phyloP scores from a whole-genome alignment of 2,329 filamentous ascomycete species.

The Dryadomyces quercivorus region DNA sequence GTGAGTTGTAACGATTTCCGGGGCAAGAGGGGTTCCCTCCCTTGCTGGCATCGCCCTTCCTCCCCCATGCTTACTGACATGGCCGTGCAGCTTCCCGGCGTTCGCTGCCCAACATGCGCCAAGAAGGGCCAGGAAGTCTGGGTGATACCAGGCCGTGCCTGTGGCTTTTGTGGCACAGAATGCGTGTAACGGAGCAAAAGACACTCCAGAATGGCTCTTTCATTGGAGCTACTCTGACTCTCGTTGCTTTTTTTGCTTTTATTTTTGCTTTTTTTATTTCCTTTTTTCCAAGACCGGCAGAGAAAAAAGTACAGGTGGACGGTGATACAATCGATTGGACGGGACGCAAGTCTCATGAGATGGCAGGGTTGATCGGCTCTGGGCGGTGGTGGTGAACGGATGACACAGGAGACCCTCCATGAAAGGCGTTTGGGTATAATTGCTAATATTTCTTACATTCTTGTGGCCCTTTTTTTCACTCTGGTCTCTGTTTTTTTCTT shows the following conservation, averaged over 20 bases:
- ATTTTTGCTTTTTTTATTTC: neutral
- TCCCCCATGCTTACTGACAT: neutral
- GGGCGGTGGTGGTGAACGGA: neutral
- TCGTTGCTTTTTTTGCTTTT: neutral
- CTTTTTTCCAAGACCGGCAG: neutral
- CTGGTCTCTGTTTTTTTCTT: neutral
- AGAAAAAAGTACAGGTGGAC: neutral
- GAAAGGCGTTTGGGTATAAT: neutral
- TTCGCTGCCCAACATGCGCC: slow-evolving; percentile 14
- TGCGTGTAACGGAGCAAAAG: slow-evolving; percentile 7
- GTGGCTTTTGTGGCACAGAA: slow-evolving; percentile 14
- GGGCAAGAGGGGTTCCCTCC: neutral
- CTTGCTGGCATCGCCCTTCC: neutral
- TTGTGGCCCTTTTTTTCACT: neutral
- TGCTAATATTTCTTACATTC: slow-evolving; percentile 2
- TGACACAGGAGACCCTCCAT: neutral
- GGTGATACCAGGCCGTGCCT: slow-evolving; percentile 15
- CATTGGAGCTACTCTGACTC: neutral
- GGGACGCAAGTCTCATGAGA: neutral
- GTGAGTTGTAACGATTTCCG: slow-evolving; percentile 5
- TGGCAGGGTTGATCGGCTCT: neutral
- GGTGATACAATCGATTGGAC: neutral
- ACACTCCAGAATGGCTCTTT: neutral
- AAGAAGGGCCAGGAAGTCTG: slow-evolving; percentile 15
- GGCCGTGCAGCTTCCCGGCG: slow-evolving; percentile 12